A percentile compares a stretch with the other conserved stretches of the same genome.
Evolutionary conservation across 1,139 yeast species (phyloP).

Genomic region (Debaryomyces coudertii): DNA sequence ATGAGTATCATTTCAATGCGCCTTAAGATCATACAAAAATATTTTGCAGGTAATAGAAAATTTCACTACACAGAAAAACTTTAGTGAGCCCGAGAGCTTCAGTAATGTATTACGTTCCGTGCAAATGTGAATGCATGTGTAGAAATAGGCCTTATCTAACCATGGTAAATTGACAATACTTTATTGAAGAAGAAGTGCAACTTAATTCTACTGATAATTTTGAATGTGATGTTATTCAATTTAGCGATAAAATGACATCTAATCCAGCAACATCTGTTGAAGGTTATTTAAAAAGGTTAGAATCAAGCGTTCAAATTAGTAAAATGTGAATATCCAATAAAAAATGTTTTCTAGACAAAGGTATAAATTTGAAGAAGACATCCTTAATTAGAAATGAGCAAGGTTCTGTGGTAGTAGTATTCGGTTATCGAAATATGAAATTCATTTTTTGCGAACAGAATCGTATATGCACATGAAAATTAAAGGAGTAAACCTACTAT

Average conservation of each 20-base stretch:
- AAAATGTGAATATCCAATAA: conserved; percentile 13
- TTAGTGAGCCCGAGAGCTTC: too few species aligned
- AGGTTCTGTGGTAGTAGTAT: conserved; percentile 22
- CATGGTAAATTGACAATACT: too few species aligned
- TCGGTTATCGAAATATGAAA: conserved; percentile 21
- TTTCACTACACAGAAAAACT: too few species aligned
- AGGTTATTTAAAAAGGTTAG: conserved; percentile 13
- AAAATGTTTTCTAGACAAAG: conserved; percentile 13
- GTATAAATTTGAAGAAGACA: conserved; percentile 14
- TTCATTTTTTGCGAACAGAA: conserved; percentile 21
- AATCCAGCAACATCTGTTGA: conserved; percentile 9
- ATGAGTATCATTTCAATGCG: too few species aligned
- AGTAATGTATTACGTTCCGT: too few species aligned
- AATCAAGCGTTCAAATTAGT: conserved; percentile 13
- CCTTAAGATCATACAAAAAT: too few species aligned
- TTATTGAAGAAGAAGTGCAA: conserved; percentile 10
- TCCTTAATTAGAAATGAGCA: conserved; percentile 17
- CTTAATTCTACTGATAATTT: conserved; percentile 5
- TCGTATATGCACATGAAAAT: conserved; percentile 15
- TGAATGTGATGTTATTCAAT: conserved; percentile 8
- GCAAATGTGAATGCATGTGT: too few species aligned
- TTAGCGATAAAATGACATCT: conserved; percentile 4
- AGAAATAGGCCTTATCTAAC: too few species aligned
- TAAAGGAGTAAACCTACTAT: conserved; percentile 19
- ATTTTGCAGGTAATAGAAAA: too few species aligned